Evolutionary conservation across 2,329 filamentous ascomycete species (phyloP).

Genomic region (Hymenoscyphus linearis): DNA sequence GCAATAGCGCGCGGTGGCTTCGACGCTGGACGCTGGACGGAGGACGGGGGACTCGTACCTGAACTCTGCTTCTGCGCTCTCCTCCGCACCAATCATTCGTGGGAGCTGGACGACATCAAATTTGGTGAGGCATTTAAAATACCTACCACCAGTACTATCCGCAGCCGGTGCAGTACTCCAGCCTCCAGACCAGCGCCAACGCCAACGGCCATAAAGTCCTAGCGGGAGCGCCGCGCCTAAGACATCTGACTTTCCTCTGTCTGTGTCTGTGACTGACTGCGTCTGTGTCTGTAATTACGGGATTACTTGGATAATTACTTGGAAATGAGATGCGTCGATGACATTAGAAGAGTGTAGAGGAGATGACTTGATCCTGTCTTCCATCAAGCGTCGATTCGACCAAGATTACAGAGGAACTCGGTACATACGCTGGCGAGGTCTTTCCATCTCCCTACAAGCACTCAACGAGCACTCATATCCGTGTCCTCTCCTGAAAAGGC

Average conservation of each 20-base stretch:
- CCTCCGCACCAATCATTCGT: neutral
- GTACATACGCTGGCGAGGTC: too few relatives aligned
- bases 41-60: too few relatives aligned
- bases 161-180: too few relatives aligned
- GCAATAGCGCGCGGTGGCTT: neutral
- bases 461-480: too few relatives aligned
- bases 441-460: too few relatives aligned
- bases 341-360: neutral
- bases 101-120: neutral
- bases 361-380: neutral
- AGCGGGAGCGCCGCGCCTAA: neutral
- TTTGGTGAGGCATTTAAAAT: conserved; percentile 1
- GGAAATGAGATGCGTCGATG: neutral
- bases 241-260: too few relatives aligned
- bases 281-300: neutral
- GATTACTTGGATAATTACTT: neutral
- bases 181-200: too few relatives aligned
- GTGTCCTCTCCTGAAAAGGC: too few relatives aligned
- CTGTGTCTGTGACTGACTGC: neutral
- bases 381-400: too few relatives aligned
- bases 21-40: neutral
- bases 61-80: neutral
- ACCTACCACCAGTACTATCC: neutral
- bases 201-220: neutral
- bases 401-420: too few relatives aligned